Evolutionary conservation across 768 basidiomycete genomes (phyloP), one percentile per base, ranked within the genome.

Genomic region (Russula emetica): DNA sequence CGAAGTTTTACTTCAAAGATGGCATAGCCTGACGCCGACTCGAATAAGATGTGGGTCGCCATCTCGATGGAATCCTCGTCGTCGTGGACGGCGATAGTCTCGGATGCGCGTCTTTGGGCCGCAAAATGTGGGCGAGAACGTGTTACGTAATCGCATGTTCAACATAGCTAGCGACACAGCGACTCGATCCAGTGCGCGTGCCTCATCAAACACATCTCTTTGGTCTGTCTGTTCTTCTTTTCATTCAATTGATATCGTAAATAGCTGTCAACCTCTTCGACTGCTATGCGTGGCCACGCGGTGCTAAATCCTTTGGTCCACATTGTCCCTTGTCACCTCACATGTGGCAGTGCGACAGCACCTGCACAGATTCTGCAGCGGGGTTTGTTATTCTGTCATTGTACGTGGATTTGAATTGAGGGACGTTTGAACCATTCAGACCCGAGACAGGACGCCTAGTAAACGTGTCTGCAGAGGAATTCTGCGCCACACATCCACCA

Each of bases 21-120:
- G 58, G 92, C 93, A 82, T 95, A 95, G 58, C 95, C 95, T 30
- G 94, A 94, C 61, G 95, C 86, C 5, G 90, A 87, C 78, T 98
- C 95, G 79, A 95, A 95, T 62, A 98, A 85, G 64, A 90, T 82
- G 76, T 98, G 94, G 14, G 90, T 91, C 67, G 88, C 80, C 84
- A 87, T 84, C 64, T 71, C 73, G 70, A 68, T 63, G 61, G 68
- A 42, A 14, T 44, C 30, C 51, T 60, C 42, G 42, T 5, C 55
- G 66, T 26, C 38, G 60, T 42, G 4, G 38, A 26, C n/a, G 24
- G 26, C 28, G 40, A 30, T 38, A 14, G 22, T 11, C 28, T 49
- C 24, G 13, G 24, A 24, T 14, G 24, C 13, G 28, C 30, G 8
- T 22, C 14, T 20, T 22, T 7, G n/a, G 32, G 13, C 32, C 18